A percentile compares a stretch with the other conserved stretches of the same genome.
phyloP scores from a whole-genome alignment of 31 red algal genomes.

The Odonthalia washingtoniensis region DNA sequence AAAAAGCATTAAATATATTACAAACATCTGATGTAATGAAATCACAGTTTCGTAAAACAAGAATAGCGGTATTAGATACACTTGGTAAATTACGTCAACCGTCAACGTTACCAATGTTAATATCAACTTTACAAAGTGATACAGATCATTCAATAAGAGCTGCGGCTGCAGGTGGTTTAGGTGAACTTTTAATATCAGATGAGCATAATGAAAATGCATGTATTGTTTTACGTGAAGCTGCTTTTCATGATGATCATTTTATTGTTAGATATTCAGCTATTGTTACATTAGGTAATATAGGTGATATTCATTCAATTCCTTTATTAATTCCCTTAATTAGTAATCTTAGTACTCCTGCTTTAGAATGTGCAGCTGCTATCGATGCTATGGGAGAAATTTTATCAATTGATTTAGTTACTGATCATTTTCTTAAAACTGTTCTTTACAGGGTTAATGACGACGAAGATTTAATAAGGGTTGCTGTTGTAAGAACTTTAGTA shows the following conservation, averaged over 20 bases:
- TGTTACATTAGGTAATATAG: constrained; percentile 54
- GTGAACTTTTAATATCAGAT: constrained; percentile 39
- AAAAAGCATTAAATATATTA: constrained; percentile 19
- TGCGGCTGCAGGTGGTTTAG: constrained; percentile 40
- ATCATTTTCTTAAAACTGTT: constrained; percentile 32
- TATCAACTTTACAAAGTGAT: constrained; percentile 14
- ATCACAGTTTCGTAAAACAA: constrained; percentile 26
- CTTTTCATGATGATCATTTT: constrained; percentile 58
- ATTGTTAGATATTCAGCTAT: constrained; percentile 61
- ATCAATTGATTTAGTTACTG: not conserved
- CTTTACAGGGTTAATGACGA: constrained; percentile 29
- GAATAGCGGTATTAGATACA: constrained; percentile 23
- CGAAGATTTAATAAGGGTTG: constrained; percentile 63
- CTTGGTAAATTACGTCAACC: constrained; percentile 31
- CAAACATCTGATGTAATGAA: constrained; percentile 11
- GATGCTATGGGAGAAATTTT: constrained; percentile 51
- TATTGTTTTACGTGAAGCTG: constrained; percentile 17
- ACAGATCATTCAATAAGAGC: constrained; percentile 50
- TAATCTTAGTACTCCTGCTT: constrained; percentile 42
- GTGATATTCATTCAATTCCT: constrained; percentile 10
- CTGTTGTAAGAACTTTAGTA: constrained; percentile 59
- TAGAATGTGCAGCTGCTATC: constrained; percentile 63
- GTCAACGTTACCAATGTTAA: not conserved
- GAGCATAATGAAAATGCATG: not conserved
- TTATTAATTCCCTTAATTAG: constrained; percentile 32